Evolutionary conservation across 225 moss, liverwort and hornwort species (phyloP).

Genomic region (Sphagnum tenellum): DNA sequence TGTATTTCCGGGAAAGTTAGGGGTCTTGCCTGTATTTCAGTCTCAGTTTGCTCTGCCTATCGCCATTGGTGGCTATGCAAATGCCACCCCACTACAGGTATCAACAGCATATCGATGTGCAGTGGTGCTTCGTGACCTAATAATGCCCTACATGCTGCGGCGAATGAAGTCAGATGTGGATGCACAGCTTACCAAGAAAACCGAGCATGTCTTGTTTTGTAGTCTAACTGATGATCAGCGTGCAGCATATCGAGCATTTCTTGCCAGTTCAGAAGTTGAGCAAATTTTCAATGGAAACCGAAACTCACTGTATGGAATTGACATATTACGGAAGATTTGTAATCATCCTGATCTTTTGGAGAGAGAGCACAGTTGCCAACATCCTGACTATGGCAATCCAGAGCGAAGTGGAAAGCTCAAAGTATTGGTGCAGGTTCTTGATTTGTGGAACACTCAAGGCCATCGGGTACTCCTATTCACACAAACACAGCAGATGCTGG

Average conservation of each 20-base stretch:
- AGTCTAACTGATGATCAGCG: slow-evolving; percentile 72
- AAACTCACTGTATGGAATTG: slow-evolving; percentile 87
- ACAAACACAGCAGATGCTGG: slow-evolving; percentile 99
- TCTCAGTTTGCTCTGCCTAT: slow-evolving; percentile 88
- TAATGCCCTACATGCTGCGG: slow-evolving; percentile 86
- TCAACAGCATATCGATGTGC: slow-evolving; percentile 98
- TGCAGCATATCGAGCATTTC: slow-evolving; percentile 78
- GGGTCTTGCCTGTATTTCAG: slow-evolving; percentile 88
- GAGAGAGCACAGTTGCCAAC: slow-evolving; percentile 55
- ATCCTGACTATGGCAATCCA: slow-evolving; percentile 80
- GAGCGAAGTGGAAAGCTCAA: slow-evolving; percentile 96
- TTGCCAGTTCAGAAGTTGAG: slow-evolving; percentile 93
- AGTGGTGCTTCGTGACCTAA: slow-evolving; percentile 90
- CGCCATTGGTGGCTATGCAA: slow-evolving; percentile 92
- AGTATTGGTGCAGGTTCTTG: slow-evolving; percentile 62
- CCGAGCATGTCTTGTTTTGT: slow-evolving; percentile 93
- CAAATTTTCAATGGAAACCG: slow-evolving; percentile 87
- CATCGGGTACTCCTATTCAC: slow-evolving; percentile 85
- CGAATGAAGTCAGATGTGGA: slow-evolving; percentile 94
- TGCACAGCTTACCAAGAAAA: slow-evolving; percentile 87
- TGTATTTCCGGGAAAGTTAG: slow-evolving; percentile 92
- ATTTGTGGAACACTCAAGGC: slow-evolving; percentile 76
- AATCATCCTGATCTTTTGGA: slow-evolving; percentile 96
- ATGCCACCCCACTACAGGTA: slow-evolving; percentile 88
- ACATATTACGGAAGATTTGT: slow-evolving; percentile 85